Conservation (phyloP, 2,329 filamentous ascomycete genomes). For the Parastagonospora avenae region DNA sequence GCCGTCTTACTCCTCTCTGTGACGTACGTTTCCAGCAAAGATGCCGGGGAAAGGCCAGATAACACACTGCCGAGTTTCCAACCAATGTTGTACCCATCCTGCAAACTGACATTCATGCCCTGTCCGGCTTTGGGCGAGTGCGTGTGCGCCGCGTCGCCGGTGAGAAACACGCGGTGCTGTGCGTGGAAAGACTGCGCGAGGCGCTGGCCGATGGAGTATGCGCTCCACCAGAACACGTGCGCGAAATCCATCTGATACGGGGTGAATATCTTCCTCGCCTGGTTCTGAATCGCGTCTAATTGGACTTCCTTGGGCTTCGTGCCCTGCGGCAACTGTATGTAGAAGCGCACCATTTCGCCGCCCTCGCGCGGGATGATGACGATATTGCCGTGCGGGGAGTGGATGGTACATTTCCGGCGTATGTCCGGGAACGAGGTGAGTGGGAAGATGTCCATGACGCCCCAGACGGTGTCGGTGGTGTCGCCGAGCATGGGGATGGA, state of each 20-base stretch:
- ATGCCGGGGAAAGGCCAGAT: constrained; percentile 58
- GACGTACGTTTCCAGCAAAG: constrained; percentile 66
- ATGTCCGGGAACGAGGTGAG: constrained; percentile 58
- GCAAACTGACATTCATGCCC: constrained; percentile 65
- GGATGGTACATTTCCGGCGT: constrained; percentile 56
- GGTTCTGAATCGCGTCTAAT: constrained; percentile 59
- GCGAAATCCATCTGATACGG: constrained; percentile 62
- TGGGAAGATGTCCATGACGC: constrained; percentile 60
- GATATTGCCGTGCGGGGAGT: constrained; percentile 53
- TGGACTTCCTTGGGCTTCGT: constrained; percentile 59
- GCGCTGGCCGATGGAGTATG: constrained; percentile 73
- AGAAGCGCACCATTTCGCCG: constrained; percentile 63
- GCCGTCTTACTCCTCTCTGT: constrained; percentile 57
- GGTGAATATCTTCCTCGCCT: constrained; percentile 58
- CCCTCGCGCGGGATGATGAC: constrained; percentile 61
- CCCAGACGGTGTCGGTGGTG: constrained; percentile 62
- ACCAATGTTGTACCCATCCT: constrained; percentile 64
- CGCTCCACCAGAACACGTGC: constrained; percentile 72
- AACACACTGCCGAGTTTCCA: constrained; percentile 58
- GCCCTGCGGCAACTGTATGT: constrained; percentile 62
- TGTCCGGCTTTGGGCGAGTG: constrained; percentile 75
- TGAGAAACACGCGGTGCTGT: constrained; percentile 68
- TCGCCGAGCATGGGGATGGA: constrained; percentile 65
- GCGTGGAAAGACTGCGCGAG: constrained; percentile 73
- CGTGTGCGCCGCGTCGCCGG: constrained; percentile 71